Evolutionary conservation across 2,329 filamentous ascomycete genomes (phyloP).

Genomic region (Raffaelea albimanens): DNA sequence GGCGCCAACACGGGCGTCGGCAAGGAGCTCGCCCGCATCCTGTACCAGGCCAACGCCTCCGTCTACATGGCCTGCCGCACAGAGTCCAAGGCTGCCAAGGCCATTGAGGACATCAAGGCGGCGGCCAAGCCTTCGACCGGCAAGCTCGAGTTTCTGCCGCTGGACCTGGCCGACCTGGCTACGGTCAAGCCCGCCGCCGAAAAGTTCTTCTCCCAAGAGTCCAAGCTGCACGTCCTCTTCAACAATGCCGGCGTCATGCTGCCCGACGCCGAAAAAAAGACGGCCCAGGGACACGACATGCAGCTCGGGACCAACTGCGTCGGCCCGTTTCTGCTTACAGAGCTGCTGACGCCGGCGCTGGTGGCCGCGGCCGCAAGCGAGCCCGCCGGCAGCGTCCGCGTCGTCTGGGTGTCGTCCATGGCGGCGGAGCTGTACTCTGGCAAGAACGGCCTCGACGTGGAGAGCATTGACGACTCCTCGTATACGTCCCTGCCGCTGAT

Average conservation of each 20-base stretch:
- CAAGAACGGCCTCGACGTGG: slow-evolving; percentile 11
- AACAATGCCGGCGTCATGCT: slow-evolving; percentile 32
- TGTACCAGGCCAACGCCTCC: slow-evolving; percentile 39
- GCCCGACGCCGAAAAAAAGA: slow-evolving; percentile 16
- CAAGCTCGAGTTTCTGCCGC: slow-evolving; percentile 23
- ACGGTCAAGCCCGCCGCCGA: slow-evolving; percentile 16
- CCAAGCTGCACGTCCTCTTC: slow-evolving; percentile 25
- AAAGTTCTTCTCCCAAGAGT: slow-evolving; percentile 14
- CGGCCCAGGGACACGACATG: slow-evolving; percentile 34
- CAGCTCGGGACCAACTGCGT: slow-evolving; percentile 14
- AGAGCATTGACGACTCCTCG: slow-evolving; percentile 13
- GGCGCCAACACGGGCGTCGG: slow-evolving; percentile 29
- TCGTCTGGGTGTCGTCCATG: slow-evolving; percentile 17
- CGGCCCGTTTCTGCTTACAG: slow-evolving; percentile 14
- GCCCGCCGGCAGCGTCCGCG: slow-evolving; percentile 10
- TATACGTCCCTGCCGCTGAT: slow-evolving; percentile 1
- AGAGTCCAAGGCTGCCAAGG: slow-evolving; percentile 26
- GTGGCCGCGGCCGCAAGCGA: slow-evolving; percentile 9
- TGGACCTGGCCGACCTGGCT: slow-evolving; percentile 21
- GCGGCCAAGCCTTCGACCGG: slow-evolving; percentile 12
- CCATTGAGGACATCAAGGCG: slow-evolving; percentile 29
- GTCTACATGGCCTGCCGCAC: slow-evolving; percentile 42
- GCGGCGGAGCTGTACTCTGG: slow-evolving; percentile 5
- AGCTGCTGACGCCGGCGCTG: slow-evolving; percentile 16
- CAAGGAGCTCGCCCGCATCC: slow-evolving; percentile 35